Evolutionary conservation across 129 eudicot genomes (phyloP), one percentile per base, ranked within the genome.

Genomic region (Oenanthe sinensis): DNA sequence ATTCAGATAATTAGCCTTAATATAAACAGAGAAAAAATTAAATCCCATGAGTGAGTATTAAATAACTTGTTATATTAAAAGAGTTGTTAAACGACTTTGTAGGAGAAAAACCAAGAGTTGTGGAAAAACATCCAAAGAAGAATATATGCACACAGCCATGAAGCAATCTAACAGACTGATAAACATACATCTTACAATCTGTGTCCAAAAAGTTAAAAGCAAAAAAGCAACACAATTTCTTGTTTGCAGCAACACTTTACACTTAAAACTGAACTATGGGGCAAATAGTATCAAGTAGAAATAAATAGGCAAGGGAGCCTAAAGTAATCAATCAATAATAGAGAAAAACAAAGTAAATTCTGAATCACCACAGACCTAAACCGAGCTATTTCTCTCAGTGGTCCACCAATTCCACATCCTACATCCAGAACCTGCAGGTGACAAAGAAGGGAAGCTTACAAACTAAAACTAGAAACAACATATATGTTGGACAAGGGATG

Each of bases 401-500:
- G 97, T 77, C 99, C 99, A 75, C 99, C 97, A 68, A 96, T 92
- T 76, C 99, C 97, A 40, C 99, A 96, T 52, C 97, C 99, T 11
- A 96, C 99, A 87, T 96, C 99, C 92, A 96, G 82, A 55, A 96
- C 95, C 97, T 94, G 75, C 44, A 42, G 19, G 11, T 47, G 63
- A 79, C 49, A 75, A 63, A 79, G 9, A 71, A 81, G 58, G n/a
- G 79, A 54, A 77, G 19, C 26, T 74, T 65, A 43, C 26, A 70
- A 71, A 62, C 39, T 24, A 82, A 55, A 76, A 77, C 24, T 50
- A 71, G 83, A 16, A 78, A 15, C 45, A 39, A 40, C 40, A 65
- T n/a, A 19, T 20, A 5, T 65, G 28, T 55, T 22, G 17, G 71
- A 30, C 20, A 28, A 63, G 15, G 70, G 70, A 63, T 24, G 70